Percentiles rank a stretch among this genome's conserved stretches.
Conservation (phyloP, 2,329 filamentous ascomycete species). For the Zasmidium cellare region DNA sequence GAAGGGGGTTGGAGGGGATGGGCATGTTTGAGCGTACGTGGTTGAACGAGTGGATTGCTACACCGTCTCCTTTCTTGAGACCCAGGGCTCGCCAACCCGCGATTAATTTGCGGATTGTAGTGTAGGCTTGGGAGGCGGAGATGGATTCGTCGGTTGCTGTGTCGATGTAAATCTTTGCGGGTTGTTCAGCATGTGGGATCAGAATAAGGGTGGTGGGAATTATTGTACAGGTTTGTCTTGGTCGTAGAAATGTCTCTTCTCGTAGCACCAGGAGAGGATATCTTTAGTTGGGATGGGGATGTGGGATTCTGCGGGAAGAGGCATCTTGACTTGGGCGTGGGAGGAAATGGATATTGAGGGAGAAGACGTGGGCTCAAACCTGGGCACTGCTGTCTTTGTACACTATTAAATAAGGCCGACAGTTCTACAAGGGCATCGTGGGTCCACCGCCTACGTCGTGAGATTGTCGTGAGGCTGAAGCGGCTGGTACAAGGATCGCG, state of each 20-base stretch:
- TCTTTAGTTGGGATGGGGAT: constrained; percentile 48
- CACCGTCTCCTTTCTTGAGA: constrained; percentile 50
- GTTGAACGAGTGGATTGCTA: constrained; percentile 59
- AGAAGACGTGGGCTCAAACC: too few species aligned
- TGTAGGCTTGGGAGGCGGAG: constrained; percentile 35
- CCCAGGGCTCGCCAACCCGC: constrained; percentile 53
- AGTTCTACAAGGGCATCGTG: too few species aligned
- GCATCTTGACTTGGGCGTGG: constrained; percentile 1
- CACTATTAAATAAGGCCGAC: too few species aligned
- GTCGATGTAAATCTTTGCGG: constrained; percentile 2
- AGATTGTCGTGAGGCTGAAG: too few species aligned
- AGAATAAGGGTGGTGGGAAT: not conserved
- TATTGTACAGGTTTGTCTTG: constrained; percentile 35
- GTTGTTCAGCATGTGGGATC: not conserved
- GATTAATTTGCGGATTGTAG: constrained; percentile 47
- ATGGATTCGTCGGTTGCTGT: constrained; percentile 2
- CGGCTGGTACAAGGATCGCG: too few species aligned
- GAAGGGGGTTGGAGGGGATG: not conserved
- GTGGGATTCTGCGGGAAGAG: constrained; percentile 20
- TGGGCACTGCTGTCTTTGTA: too few species aligned
- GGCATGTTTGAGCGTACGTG: constrained; percentile 39
- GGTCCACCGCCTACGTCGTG: too few species aligned
- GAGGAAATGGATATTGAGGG: not conserved
- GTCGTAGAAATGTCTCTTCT: constrained; percentile 49
- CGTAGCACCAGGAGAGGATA: constrained; percentile 54